phyloP scores from a whole-genome alignment of 2,329 filamentous ascomycete genomes.

The Metarhizium sp. region DNA sequence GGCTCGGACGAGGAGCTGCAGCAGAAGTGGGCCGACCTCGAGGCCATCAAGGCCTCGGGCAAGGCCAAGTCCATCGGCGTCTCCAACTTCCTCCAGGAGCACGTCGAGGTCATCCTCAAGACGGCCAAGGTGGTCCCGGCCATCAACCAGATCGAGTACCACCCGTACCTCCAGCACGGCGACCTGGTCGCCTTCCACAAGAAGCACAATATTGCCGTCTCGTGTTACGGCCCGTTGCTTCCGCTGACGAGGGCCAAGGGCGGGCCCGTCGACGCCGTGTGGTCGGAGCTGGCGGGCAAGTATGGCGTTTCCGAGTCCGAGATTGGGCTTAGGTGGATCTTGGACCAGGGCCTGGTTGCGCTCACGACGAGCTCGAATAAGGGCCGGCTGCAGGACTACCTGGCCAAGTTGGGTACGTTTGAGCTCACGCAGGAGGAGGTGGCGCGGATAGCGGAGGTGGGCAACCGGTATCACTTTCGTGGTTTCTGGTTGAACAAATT shows the following conservation, averaged over 20 bases:
- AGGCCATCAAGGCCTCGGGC: conserved; percentile 58
- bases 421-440: conserved; percentile 52
- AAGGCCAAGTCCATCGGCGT: conserved; percentile 64
- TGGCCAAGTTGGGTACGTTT: conserved; percentile 41
- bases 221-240: conserved; percentile 47
- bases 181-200: conserved; percentile 48
- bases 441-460: conserved; percentile 42
- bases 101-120: conserved; percentile 47
- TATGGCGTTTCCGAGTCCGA: conserved; percentile 48
- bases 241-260: conserved; percentile 35
- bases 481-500: conserved; percentile 49
- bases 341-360: conserved; percentile 50
- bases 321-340: conserved; percentile 47
- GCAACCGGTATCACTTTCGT: conserved; percentile 51
- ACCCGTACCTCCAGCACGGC: conserved; percentile 64
- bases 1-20: conserved; percentile 44
- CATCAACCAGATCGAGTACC: conserved; percentile 74
- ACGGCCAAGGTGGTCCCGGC: conserved; percentile 55
- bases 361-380: conserved; percentile 52
- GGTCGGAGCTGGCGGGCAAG: conserved; percentile 43
- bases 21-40: conserved; percentile 47
- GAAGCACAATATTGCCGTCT: conserved; percentile 45
- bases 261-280: conserved; percentile 44
- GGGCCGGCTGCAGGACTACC: conserved; percentile 46
- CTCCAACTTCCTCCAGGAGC: conserved; percentile 57